Conservation (phyloP, 495 filamentous ascomycete genomes). For the Podospora bellae-mahoneyi region DNA sequence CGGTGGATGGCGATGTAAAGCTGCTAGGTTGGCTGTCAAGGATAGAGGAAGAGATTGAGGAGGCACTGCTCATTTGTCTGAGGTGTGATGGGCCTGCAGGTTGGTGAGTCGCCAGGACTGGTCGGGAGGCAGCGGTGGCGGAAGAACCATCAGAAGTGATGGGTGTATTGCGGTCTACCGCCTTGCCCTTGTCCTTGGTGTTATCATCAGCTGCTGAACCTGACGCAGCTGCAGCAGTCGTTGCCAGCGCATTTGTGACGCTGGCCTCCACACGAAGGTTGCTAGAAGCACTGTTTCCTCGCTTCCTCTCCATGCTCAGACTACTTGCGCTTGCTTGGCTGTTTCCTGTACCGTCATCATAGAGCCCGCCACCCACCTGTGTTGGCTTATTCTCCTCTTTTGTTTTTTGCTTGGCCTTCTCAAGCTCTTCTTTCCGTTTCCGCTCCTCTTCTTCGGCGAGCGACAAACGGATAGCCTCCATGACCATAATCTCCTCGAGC, state of each 20-base stretch:
- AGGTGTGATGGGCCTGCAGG: constrained; percentile 62
- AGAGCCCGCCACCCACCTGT: constrained; percentile 43
- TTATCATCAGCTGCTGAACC: constrained; percentile 20
- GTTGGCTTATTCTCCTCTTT: constrained; percentile 70
- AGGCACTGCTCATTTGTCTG: constrained; percentile 76
- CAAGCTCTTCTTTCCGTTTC: constrained; percentile 74
- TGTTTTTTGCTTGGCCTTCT: constrained; percentile 72
- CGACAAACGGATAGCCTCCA: constrained; percentile 88
- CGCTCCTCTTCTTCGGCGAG: constrained; percentile 89
- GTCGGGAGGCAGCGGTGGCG: constrained; percentile 27
- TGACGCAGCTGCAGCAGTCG: constrained; percentile 20
- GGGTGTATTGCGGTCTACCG: constrained; percentile 56
- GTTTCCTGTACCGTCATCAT: constrained; percentile 34
- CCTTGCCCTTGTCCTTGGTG: constrained; percentile 72
- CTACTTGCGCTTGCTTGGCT: constrained; percentile 52
- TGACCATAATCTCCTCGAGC: constrained; percentile 97
- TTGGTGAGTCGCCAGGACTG: constrained; percentile 41
- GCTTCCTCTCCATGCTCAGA: constrained; percentile 49
- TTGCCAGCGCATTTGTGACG: constrained; percentile 32
- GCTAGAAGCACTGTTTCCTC: constrained; percentile 54
- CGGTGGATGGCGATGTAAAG: constrained; percentile 40
- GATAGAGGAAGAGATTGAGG: constrained; percentile 73
- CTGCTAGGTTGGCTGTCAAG: constrained; percentile 61
- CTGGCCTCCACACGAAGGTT: constrained; percentile 47
- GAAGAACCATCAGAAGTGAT: constrained; percentile 19